Base-by-base conservation (phyloP, 768 basidiomycete genomes). In the Termitomyces sp. region DNA sequence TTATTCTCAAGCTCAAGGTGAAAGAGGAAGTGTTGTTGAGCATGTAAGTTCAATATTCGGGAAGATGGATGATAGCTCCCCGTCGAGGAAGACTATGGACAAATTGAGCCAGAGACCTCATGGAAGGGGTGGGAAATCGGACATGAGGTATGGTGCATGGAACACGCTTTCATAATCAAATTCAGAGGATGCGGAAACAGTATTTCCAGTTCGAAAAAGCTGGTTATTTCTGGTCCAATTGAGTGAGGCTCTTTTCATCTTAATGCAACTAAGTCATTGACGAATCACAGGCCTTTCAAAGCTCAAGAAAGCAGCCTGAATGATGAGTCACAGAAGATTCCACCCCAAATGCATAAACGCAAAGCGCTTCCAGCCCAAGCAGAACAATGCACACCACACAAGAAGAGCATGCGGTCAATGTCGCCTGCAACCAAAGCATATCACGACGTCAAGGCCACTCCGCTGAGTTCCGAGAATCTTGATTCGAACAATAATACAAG, bases 321-420 rank as follows among this genome's bases (percentile, higher is more conserved):
- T 4, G 14, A 55, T 9, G 12, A 46, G 5, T 18, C 30, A 28
- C 26, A 52, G 13, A 30, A 54, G 13, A 2, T 6, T 26, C 4
- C 26, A 44, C 42, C 53, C 47, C 54, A 59, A 49, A n/a, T 33
- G 14, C 42, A 24, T 14, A 62, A 60, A 57, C 61, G 61, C 46
- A 62, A 58, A 56, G 28, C 43, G 10, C 20, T 22, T 38, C 14
- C 22, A 10, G 6, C 32, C 44, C 51, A 51, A 46, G n/a, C 13
- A n/a, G 48, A 53, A 24, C 51, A 57, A 24, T 18, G 2, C 6
- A 47, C 24, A 20, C 48, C 53, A 26, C 59, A 33, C 20, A 58
- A 63, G 48, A 58, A 45, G 47, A 50, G 36, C 26, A 57, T 38
- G 24, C 44, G 9, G 24, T n/a, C 20, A 30, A 43, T 20, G 35